phyloP scores from a whole-genome alignment of 768 basidiomycete genomes.

The Austroboletus eburneus region DNA sequence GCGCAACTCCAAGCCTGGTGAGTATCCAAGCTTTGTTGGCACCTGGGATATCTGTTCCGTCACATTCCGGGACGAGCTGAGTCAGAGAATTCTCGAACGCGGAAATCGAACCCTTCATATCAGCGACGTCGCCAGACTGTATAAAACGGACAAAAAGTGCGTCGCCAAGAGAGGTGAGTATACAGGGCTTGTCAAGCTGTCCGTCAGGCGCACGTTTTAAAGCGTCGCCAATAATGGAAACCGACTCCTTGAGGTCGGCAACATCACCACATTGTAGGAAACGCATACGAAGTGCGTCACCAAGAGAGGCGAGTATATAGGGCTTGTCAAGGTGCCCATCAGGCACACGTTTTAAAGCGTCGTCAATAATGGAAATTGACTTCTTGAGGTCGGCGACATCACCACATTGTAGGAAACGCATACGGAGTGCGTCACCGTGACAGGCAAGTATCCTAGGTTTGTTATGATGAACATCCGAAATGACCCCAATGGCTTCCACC shows the following conservation, averaged over 20 bases:
- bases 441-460: not conserved
- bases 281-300: not conserved
- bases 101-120: not conserved
- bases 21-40: not conserved
- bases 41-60: not conserved
- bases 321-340: not conserved
- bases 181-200: not conserved
- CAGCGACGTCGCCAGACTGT: not conserved
- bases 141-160: not conserved
- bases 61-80: not conserved
- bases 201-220: not conserved
- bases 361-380: not conserved
- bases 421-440: not conserved
- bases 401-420: not conserved
- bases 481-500: not conserved
- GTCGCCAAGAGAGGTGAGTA: not conserved
- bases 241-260: not conserved
- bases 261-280: not conserved
- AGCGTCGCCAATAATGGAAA: not conserved
- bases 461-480: not conserved
- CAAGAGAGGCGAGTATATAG: not conserved
- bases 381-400: not conserved
- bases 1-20: not conserved
- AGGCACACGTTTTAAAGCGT: not conserved
- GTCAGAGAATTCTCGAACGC: not conserved